These are phyloP conservation scores for Blastobotrys petasosporus DNA, from an alignment of 1,139 yeast genomes.

Conservation along the genomic window DNA sequence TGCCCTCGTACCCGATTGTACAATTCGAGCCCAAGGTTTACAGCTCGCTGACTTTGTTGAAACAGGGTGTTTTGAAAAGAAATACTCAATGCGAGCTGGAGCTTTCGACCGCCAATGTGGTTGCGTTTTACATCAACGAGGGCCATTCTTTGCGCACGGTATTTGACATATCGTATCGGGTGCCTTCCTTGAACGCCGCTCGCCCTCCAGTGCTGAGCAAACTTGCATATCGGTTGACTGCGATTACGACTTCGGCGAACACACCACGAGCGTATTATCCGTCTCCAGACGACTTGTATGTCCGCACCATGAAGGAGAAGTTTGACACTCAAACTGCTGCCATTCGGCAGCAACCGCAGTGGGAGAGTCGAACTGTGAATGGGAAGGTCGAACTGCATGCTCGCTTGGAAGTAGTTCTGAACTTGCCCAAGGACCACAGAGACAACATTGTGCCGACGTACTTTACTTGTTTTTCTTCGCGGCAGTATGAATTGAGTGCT, in stretches of 20 bases:
- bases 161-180: slow-evolving; percentile 1
- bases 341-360: slow-evolving; percentile 1
- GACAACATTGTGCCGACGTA: slow-evolving; percentile 22
- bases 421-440: slow-evolving; percentile 14
- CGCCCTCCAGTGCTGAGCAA: slow-evolving; percentile 8
- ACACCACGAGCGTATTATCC: slow-evolving; percentile 8
- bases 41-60: slow-evolving; percentile 1
- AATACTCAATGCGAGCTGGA: slow-evolving; percentile 5
- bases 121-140: slow-evolving; percentile 9
- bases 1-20: slow-evolving; percentile 14
- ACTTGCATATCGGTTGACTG: slow-evolving; percentile 3
- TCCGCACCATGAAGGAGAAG: slow-evolving; percentile 6
- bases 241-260: slow-evolving; percentile 8
- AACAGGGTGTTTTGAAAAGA: slow-evolving; percentile 11
- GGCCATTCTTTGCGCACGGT: not conserved
- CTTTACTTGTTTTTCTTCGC: slow-evolving; percentile 24
- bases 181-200: not conserved
- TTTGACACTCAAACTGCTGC: slow-evolving; percentile 7
- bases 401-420: not conserved
- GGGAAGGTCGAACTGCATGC: too few species aligned
- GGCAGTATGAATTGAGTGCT: slow-evolving; percentile 24
- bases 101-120: slow-evolving; percentile 1
- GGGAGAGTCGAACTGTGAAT: slow-evolving; percentile 1
- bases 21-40: slow-evolving; percentile 6
- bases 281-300: slow-evolving; percentile 6